Conservation (phyloP, 2,329 filamentous ascomycete species). For the Triangularia setosa region DNA sequence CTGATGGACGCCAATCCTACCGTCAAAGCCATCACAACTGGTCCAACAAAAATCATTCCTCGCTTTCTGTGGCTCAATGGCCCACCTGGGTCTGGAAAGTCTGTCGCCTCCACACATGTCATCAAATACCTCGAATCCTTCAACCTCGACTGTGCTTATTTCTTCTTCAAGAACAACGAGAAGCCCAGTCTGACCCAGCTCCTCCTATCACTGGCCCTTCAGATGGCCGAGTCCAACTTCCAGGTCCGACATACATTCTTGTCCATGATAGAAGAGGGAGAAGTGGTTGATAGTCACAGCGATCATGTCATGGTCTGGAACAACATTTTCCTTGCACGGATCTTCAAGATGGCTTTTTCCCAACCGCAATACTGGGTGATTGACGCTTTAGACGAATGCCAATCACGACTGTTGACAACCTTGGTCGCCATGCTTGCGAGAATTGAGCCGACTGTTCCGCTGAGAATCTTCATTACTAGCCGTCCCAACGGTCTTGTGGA, state of each 20-base stretch:
- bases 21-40: conserved; percentile 15
- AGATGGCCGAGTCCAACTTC: conserved; percentile 24
- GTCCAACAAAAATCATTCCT: conserved; percentile 3
- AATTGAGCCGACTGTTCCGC: conserved; percentile 14
- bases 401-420: conserved; percentile 7
- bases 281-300: conserved; percentile 17
- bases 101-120: conserved; percentile 26
- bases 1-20: conserved; percentile 4
- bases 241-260: conserved; percentile 21
- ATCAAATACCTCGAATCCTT: conserved; percentile 24
- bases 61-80: conserved; percentile 29
- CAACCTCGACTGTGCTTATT: conserved; percentile 27
- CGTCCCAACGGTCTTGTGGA: conserved; percentile 23
- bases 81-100: conserved; percentile 29
- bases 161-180: conserved; percentile 28
- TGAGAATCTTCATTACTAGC: conserved; percentile 26
- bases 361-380: conserved; percentile 26
- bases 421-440: conserved; percentile 21
- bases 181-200: conserved; percentile 22
- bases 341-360: conserved; percentile 19
- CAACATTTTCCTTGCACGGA: conserved; percentile 21
- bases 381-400: conserved; percentile 26
- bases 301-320: conserved; percentile 25
- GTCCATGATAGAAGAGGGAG: conserved; percentile 21
- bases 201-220: conserved; percentile 23